Percentiles rank a stretch among this genome's conserved stretches.
These are phyloP conservation scores for Dactylellina parvicollis DNA, from an alignment of 2,329 filamentous ascomycete genomes.

Conservation along the genomic window DNA sequence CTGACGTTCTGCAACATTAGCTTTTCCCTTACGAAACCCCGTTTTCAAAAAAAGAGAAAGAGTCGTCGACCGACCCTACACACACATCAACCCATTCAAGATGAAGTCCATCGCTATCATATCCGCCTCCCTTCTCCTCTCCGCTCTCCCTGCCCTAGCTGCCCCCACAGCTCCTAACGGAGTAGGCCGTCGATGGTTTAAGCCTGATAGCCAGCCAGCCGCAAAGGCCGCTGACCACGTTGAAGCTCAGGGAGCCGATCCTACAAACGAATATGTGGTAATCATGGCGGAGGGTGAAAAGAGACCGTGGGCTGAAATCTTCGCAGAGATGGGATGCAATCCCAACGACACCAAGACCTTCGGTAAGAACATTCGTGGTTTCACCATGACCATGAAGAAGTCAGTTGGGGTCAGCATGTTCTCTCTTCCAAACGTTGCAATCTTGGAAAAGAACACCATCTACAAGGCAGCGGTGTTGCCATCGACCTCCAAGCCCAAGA, in stretches of 20 bases:
- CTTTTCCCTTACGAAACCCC: neutral
- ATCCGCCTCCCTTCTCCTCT: conserved; percentile 41
- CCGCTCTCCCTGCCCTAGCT: conserved; percentile 33
- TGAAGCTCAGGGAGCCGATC: conserved; percentile 15
- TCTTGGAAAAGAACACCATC: conserved; percentile 46
- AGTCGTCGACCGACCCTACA: conserved; percentile 50
- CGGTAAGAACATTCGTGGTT: conserved; percentile 55
- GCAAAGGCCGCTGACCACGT: conserved; percentile 14
- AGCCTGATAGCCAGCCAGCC: conserved; percentile 13
- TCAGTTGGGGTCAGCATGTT: conserved; percentile 43
- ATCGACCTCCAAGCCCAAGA: conserved; percentile 24
- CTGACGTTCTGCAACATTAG: conserved; percentile 15
- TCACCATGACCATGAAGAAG: conserved; percentile 55
- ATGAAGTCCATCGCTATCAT: conserved; percentile 51
- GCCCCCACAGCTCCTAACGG: conserved; percentile 30
- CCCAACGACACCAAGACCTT: conserved; percentile 61
- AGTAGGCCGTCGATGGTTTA: conserved; percentile 41
- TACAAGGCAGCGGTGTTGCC: conserved; percentile 47
- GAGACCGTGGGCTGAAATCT: conserved; percentile 54
- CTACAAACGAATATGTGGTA: conserved; percentile 55
- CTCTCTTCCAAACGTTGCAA: conserved; percentile 45
- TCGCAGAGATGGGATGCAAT: conserved; percentile 56
- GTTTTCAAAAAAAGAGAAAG: conserved; percentile 8
- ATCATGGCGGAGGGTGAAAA: conserved; percentile 55
- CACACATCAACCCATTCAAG: conserved; percentile 26